Base-by-base conservation (phyloP, 345 rosid species). In the Cardiospermum halicacabum region DNA sequence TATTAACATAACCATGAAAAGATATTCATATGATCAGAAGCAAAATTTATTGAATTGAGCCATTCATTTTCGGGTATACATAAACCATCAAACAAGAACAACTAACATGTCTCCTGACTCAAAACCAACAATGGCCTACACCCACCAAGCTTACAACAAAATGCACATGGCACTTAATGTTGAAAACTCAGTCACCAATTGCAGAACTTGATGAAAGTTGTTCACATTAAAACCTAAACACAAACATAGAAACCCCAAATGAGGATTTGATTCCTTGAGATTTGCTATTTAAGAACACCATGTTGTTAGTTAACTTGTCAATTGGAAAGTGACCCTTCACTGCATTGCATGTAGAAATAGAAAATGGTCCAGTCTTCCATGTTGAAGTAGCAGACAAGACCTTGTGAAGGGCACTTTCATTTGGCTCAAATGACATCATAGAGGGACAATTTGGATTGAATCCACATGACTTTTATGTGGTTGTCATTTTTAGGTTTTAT, bases 361-460 rank as follows among this genome's bases (percentile, higher is more conserved):
- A 42, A 47, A 32, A 58, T 63, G 53, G 78, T 72, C 72, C 74
- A 42, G 53, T 74, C n/a, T 15, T 32, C 37, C 49, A 45, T 57
- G 58, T 48, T 25, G 62, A 57, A 54, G 66, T 53, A 36, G 59
- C 51, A 62, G 80, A 69, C 85, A 83, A 49, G 48, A 80, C 85
- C 88, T 71, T 61, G 82, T 78, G 79, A 64, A 65, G 60, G 78
- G 54, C 77, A 60, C 70, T 70, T 67, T 63, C 76, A 40, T 54
- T 59, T 65, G 61, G 21, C 31, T 56, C 28, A 11, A 34, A 53
- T 43, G 19, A 15, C 4, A 45, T 45, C 50, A 45, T 0, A 43
- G 67, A 57, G n/a, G n/a, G 19, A 50, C 65, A 64, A 65, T 53
- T 56, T 53, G 79, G 82, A 79, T 67, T 31, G 69, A 62, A 50